phyloP scores from a whole-genome alignment of 306 rosid species.

The Adenanthera pavonina region DNA sequence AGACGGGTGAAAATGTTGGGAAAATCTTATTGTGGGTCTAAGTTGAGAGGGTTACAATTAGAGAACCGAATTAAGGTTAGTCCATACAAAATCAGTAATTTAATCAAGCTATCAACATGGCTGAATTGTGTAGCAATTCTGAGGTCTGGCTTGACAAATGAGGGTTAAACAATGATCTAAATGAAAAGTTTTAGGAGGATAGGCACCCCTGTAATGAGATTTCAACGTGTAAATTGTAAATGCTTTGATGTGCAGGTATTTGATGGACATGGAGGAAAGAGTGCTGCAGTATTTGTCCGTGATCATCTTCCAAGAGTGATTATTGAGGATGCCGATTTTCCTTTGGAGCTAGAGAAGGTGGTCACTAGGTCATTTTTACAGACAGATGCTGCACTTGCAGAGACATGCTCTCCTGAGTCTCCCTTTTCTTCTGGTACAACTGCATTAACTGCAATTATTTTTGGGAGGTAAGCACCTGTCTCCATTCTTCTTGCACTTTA shows the following conservation, averaged over 20 bases:
- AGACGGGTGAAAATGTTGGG: neutral
- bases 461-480: constrained; percentile 67
- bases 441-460: constrained; percentile 90
- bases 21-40: neutral
- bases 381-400: constrained; percentile 86
- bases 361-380: constrained; percentile 80
- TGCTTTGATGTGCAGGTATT: constrained; percentile 68
- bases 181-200: neutral
- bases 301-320: constrained; percentile 87
- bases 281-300: constrained; percentile 85
- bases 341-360: constrained; percentile 88
- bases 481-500: constrained; percentile 12
- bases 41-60: neutral
- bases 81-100: neutral
- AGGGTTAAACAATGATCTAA: neutral
- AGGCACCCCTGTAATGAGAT: constrained; percentile 4
- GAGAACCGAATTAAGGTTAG: neutral
- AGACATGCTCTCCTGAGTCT: constrained; percentile 62
- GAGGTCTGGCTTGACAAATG: constrained; percentile 1
- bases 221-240: constrained; percentile 33
- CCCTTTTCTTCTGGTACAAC: constrained; percentile 91
- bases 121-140: constrained; percentile 1
- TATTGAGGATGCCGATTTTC: constrained; percentile 88
- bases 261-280: constrained; percentile 95
- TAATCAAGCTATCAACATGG: too few species aligned